Base-by-base conservation (phyloP, 2,329 filamentous ascomycete species). In the Pseudodiploospora longispora region DNA sequence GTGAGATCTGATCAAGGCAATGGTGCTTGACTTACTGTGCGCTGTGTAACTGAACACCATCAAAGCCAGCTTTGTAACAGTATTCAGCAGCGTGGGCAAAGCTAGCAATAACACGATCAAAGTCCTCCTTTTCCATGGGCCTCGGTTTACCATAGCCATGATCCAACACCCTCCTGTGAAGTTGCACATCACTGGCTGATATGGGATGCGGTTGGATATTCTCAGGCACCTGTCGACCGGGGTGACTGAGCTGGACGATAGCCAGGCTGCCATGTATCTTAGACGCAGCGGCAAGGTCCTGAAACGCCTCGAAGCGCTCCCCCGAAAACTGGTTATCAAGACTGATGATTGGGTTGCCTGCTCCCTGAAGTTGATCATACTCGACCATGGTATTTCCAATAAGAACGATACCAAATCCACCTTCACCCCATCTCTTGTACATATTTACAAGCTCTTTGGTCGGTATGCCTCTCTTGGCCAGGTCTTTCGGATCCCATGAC, bases 21-120 rank as follows among this genome's bases (percentile, higher is more conserved):
- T 12, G n/a, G 31, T 5, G 27, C n/a, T 9, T 5, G 19, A 19
- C 19, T 19, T 19, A 19, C 19, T 78, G 73, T 1, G 74, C 75
- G 10, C 62, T 71, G 52, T 78, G 74, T 10, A 78, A 58, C 54
- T 73, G 53, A 19, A 75, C 61, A 4, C 72, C 72, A 48, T 75
- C 67, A 37, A 69, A 85, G 4, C 82, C 81, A 0, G 78, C 78
- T 55, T 76, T 76, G 46, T 83, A 70, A 4, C 78, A 64, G 50
- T 74, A 83, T 53, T 78, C 74, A 0, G 78, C 78, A 0, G 78
- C 71, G 52, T 83, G 73, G 0, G 75, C 74, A 52, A 81, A 85
- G 4, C 72, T 71, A 19, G 77, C 69, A 12, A 81, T 69, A 12
- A 85, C 57, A 19, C 19, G 19, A 19, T 19, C 19, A 19, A 19